These are phyloP conservation scores for Saccharomycopsis javanensis DNA, from an alignment of 805 yeast species.

Conservation along the genomic window DNA sequence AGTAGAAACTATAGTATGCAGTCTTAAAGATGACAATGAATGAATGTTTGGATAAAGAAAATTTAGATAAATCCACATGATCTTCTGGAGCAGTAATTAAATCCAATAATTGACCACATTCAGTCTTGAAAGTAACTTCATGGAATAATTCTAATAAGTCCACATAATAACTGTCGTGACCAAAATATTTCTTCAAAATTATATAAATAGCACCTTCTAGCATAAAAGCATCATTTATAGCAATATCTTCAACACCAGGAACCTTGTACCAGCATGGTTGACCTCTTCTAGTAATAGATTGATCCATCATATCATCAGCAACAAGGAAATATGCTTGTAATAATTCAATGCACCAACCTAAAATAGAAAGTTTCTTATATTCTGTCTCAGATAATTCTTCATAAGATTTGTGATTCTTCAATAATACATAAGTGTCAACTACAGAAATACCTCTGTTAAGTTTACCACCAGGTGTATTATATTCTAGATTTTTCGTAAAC, in stretches of 20 bases:
- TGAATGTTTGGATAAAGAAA: slow-evolving; percentile 81
- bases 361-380: slow-evolving; percentile 73
- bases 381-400: slow-evolving; percentile 58
- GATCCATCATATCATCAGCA: slow-evolving; percentile 98
- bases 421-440: slow-evolving; percentile 78
- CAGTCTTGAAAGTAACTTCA: slow-evolving; percentile 96
- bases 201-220: slow-evolving; percentile 90
- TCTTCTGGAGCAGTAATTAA: slow-evolving; percentile 97
- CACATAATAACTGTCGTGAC: slow-evolving; percentile 68
- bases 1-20: slow-evolving; percentile 92
- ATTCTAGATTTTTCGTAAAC: slow-evolving; percentile 62
- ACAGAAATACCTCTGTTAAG: slow-evolving; percentile 94
- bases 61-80: slow-evolving; percentile 77
- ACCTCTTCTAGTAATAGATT: slow-evolving; percentile 92
- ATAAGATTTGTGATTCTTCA: slow-evolving; percentile 50
- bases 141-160: slow-evolving; percentile 91
- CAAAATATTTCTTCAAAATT: slow-evolving; percentile 82
- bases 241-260: slow-evolving; percentile 78
- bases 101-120: slow-evolving; percentile 91
- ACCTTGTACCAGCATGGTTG: slow-evolving; percentile 95
- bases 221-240: slow-evolving; percentile 96
- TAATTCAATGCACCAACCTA: slow-evolving; percentile 94
- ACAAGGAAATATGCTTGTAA: slow-evolving; percentile 94
- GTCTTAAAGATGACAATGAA: slow-evolving; percentile 95
- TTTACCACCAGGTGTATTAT: slow-evolving; percentile 95